phyloP scores from a whole-genome alignment of 495 filamentous ascomycete genomes.

The Darksidea phi region DNA sequence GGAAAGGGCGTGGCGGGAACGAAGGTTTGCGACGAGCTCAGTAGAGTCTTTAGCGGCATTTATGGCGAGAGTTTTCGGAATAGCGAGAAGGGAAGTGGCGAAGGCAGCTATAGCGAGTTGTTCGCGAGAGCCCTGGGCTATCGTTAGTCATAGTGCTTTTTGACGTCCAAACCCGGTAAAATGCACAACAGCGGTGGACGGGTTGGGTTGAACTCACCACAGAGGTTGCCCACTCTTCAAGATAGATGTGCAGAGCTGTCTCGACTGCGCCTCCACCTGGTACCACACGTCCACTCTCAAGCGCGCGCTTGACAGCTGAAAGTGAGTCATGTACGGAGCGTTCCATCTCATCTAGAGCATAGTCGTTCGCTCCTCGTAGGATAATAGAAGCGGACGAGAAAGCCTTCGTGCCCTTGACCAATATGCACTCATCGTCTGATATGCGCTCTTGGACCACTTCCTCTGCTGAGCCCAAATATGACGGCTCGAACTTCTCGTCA shows the following conservation, averaged over 20 bases:
- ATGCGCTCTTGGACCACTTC: slow-evolving; percentile 96
- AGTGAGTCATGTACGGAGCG: slow-evolving; percentile 95
- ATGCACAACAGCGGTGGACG: no score
- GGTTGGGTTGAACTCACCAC: slow-evolving; percentile 57
- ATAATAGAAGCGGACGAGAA: slow-evolving; percentile 95
- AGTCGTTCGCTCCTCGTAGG: slow-evolving; percentile 93
- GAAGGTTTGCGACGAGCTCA: slow-evolving; percentile 92
- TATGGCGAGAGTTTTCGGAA: slow-evolving; percentile 94
- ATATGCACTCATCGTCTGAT: slow-evolving; percentile 97
- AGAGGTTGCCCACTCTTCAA: slow-evolving; percentile 98
- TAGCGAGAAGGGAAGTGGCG: slow-evolving; percentile 86
- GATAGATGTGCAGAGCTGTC: slow-evolving; percentile 97
- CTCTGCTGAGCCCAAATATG: slow-evolving; percentile 84
- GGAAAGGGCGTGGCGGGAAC: slow-evolving; percentile 88
- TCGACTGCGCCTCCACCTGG: slow-evolving; percentile 96
- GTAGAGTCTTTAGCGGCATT: slow-evolving; percentile 96
- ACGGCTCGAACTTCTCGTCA: slow-evolving; percentile 92
- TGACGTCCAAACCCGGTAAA: no score
- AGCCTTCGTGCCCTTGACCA: slow-evolving; percentile 92
- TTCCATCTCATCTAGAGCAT: slow-evolving; percentile 98
- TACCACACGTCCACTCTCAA: slow-evolving; percentile 95
- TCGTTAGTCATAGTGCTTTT: background rate
- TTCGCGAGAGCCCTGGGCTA: slow-evolving; percentile 75
- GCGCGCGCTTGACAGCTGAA: slow-evolving; percentile 92
- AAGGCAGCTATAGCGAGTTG: slow-evolving; percentile 98